Base-by-base conservation (phyloP, 2,329 filamentous ascomycete species). In the Phialophora tarda region DNA sequence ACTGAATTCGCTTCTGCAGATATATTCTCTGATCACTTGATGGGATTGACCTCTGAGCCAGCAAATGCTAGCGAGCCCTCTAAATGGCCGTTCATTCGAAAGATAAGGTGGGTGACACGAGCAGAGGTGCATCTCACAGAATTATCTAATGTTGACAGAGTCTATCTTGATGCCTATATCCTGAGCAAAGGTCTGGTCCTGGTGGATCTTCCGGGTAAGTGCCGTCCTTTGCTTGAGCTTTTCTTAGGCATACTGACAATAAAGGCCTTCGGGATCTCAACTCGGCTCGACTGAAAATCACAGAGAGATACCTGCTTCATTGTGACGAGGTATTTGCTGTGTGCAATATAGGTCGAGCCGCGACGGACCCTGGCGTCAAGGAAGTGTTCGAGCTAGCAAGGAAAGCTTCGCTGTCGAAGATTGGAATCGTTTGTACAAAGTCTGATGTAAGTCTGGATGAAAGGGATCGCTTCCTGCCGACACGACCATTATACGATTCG, bases 211-310 rank as follows among this genome's bases (percentile, higher is more conserved):
- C 59, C 59, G 24, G 59, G 59, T 62, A 11, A 41, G 28, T 44
- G 24, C 47, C 4, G 10, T 50, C 21, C 23, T 12, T 61, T 53
- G 12, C 14, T 7, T 44, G 7, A 32, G 21, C 21, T 48, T 10
- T 24, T 24, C 10, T 8, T 10, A 26, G 26, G 23, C 21, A n/a
- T 38, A 12, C 28, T 38, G 21, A 53, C 41, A n/a, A 53, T 41
- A 21, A n/a, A 62, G 59, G 59, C 50, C 59, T 62, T 44, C 59
- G 59, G 21, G 59, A 62, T 51, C 48, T 38, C 32, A 62, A 62
- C 23, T 53, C 59, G 32, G 59, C 59, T 41, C 50, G 59, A 26
- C 23, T 62, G 47, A 62, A 44, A 34, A 55, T 62, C 32, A 62
- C 59, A 5, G 48, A 62, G 34, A 53, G 59, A 55, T 62, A 62